phyloP scores from a whole-genome alignment of 371 early-diverging fungal genomes.

The Mortierella sp. region DNA sequence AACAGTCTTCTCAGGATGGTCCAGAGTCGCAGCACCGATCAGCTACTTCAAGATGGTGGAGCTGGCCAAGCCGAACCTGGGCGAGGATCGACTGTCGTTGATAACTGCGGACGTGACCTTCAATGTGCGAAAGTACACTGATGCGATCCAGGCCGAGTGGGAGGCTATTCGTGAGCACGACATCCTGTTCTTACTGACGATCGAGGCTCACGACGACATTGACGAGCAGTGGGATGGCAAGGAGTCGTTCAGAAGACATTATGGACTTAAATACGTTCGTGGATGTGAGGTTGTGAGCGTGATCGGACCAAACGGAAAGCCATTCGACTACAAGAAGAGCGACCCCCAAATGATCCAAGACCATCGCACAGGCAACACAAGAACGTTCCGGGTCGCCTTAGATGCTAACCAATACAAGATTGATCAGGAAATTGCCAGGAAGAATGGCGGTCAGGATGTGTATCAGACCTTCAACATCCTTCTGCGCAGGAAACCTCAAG shows the following conservation, averaged over 20 bases:
- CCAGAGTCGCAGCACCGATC: conserved; percentile 88
- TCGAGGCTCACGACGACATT: conserved; percentile 72
- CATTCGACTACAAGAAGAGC: conserved; percentile 69
- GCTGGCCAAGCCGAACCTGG: conserved; percentile 81
- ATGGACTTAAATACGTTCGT: conserved; percentile 83
- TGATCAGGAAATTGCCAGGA: conserved; percentile 44
- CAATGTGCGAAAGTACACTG: conserved; percentile 71
- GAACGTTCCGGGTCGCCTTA: conserved; percentile 83
- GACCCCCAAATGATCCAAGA: conserved; percentile 57
- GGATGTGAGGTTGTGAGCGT: conserved; percentile 88
- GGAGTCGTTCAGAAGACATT: conserved; percentile 68
- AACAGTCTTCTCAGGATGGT: conserved; percentile 90
- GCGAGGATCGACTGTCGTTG: conserved; percentile 75
- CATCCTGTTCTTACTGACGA: conserved; percentile 80
- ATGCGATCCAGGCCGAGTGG: conserved; percentile 89
- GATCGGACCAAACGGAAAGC: conserved; percentile 79
- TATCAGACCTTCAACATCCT: conserved; percentile 90
- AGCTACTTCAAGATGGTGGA: conserved; percentile 75
- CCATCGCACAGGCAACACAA: conserved; percentile 58
- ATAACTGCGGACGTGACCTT: conserved; percentile 83
- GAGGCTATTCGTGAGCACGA: conserved; percentile 85
- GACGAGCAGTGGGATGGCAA: conserved; percentile 59
- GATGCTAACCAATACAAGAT: conserved; percentile 90
- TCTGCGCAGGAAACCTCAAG: conserved; percentile 83
- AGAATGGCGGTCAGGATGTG: conserved; percentile 62